Evolutionary conservation across 2,329 filamentous ascomycete species (phyloP).

Genomic region (Bipolaris gigantea): DNA sequence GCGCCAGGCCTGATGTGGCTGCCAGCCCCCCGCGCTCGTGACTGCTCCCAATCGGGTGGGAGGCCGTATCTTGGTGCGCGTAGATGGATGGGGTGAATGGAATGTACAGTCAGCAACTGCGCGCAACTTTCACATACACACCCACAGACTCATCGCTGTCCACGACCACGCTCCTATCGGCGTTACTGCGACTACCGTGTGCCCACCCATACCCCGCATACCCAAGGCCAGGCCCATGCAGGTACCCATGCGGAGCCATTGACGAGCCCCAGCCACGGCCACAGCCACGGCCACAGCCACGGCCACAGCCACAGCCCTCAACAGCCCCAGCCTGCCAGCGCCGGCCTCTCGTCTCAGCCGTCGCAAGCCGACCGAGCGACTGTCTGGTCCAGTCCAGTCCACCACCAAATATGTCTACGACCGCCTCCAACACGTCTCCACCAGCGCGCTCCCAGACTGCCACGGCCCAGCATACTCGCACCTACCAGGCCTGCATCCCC

Average conservation of each 20-base stretch:
- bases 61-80: neutral
- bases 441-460: slow-evolving; percentile 15
- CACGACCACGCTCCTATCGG: slow-evolving; percentile 1
- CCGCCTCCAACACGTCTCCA: slow-evolving; percentile 30
- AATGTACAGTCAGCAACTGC: slow-evolving; percentile 1
- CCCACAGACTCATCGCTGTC: neutral
- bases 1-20: slow-evolving; percentile 1
- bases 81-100: too few species aligned
- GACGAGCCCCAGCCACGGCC: neutral
- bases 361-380: slow-evolving; percentile 18
- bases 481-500: slow-evolving; percentile 54
- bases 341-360: slow-evolving; percentile 16
- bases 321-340: slow-evolving; percentile 8
- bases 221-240: slow-evolving; percentile 13
- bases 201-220: slow-evolving; percentile 2
- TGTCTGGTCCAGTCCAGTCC: neutral
- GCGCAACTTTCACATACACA: slow-evolving; percentile 5
- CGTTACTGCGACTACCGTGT: slow-evolving; percentile 10
- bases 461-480: slow-evolving; percentile 38
- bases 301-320: slow-evolving; percentile 5
- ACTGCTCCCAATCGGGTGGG: slow-evolving; percentile 1
- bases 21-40: slow-evolving; percentile 13
- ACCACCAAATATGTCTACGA: slow-evolving; percentile 23
- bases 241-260: slow-evolving; percentile 5
- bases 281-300: neutral